Evolutionary conservation across 2,329 filamentous ascomycete genomes (phyloP).

Genomic region (Rugonectria rugulosa): DNA sequence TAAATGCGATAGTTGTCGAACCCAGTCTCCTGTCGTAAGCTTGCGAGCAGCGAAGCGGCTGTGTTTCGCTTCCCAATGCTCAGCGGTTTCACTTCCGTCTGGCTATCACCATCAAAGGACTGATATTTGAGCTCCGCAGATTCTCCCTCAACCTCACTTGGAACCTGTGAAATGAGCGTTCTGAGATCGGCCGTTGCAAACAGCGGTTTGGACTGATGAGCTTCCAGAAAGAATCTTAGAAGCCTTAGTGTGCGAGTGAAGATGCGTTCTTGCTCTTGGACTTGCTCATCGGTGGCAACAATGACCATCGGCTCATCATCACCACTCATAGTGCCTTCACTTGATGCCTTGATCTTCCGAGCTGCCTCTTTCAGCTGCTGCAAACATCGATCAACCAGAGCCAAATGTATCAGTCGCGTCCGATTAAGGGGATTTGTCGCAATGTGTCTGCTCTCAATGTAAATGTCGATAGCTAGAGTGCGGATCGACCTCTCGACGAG

Average conservation of each 20-base stretch:
- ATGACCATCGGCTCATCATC: slow-evolving; percentile 63
- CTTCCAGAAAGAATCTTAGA: slow-evolving; percentile 71
- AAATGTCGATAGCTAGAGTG: slow-evolving; percentile 74
- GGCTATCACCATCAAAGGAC: slow-evolving; percentile 68
- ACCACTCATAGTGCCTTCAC: slow-evolving; percentile 50
- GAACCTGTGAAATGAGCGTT: slow-evolving; percentile 59
- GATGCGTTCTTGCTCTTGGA: slow-evolving; percentile 59
- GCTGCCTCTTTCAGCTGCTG: slow-evolving; percentile 72
- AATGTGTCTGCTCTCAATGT: slow-evolving; percentile 67
- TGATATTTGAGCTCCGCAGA: slow-evolving; percentile 76
- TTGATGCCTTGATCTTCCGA: slow-evolving; percentile 55
- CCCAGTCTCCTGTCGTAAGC: slow-evolving; percentile 72
- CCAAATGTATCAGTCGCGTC: slow-evolving; percentile 68
- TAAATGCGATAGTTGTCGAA: slow-evolving; percentile 81
- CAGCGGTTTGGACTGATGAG: slow-evolving; percentile 67
- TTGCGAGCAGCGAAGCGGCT: slow-evolving; percentile 71
- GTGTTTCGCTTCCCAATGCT: slow-evolving; percentile 76
- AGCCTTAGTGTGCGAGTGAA: slow-evolving; percentile 76
- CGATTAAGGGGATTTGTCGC: slow-evolving; percentile 56
- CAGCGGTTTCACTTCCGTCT: slow-evolving; percentile 68
- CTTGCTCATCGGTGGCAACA: slow-evolving; percentile 55
- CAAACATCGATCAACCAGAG: slow-evolving; percentile 77
- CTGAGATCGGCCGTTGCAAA: slow-evolving; percentile 66
- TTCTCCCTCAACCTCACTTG: slow-evolving; percentile 66
- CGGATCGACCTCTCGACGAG: slow-evolving; percentile 74